Evolutionary conservation across 2,329 filamentous ascomycete genomes (phyloP).

Genomic region (Hymenoscyphus fructigenus): DNA sequence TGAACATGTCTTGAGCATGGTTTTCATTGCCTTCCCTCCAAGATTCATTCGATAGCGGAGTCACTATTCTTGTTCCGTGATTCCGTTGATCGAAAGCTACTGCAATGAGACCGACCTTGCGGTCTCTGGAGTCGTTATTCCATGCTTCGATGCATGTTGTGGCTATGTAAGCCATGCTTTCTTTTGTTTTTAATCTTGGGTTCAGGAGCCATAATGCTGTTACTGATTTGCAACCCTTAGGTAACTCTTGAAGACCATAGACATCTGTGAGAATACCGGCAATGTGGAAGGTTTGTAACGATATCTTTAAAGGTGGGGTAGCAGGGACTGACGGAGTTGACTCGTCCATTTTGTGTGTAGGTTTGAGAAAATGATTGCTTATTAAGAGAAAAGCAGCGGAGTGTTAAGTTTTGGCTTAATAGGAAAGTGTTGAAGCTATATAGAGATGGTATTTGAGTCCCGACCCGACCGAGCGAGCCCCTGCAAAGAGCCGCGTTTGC

Average conservation of each 20-base stretch:
- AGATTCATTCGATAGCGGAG: constrained; percentile 67
- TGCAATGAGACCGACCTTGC: constrained; percentile 63
- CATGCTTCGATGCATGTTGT: constrained; percentile 66
- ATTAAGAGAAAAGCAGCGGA: neutral
- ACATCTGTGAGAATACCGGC: constrained; percentile 76
- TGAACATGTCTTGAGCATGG: constrained; percentile 91
- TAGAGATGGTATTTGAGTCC: neutral
- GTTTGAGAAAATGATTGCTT: neutral
- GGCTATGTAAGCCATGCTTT: constrained; percentile 75
- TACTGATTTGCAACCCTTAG: constrained; percentile 51
- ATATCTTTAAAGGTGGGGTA: constrained; percentile 45
- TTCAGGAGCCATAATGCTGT: constrained; percentile 92
- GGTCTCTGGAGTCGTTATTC: constrained; percentile 47
- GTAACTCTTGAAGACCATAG: constrained; percentile 76
- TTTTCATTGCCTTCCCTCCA: constrained; percentile 72
- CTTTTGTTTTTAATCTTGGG: constrained; percentile 68
- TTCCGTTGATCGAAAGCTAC: constrained; percentile 91
- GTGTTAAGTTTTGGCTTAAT: neutral
- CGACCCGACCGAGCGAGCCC: neutral
- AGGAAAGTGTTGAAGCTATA: neutral
- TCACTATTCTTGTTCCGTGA: constrained; percentile 73
- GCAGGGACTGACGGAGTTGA: neutral
- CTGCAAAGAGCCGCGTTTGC: neutral
- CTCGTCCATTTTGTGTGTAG: neutral
- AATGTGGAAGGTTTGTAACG: constrained; percentile 66